Conservation (phyloP, 208 protist species). For the Wallacemonas collosoma region DNA sequence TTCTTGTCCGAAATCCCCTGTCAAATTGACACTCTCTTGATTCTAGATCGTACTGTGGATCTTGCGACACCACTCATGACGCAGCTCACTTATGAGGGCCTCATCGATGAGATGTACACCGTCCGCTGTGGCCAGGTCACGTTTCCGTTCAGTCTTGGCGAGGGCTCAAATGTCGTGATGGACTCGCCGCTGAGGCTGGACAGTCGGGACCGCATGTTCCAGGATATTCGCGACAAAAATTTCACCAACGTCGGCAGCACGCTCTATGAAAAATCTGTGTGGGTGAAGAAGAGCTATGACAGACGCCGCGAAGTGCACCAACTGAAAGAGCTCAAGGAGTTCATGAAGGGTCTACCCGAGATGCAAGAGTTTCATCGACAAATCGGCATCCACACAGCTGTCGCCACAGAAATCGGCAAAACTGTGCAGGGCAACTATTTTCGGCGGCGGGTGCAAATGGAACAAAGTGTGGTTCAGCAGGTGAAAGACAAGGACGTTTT, state of each 20-base stretch:
- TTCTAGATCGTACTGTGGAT: conserved; percentile 86
- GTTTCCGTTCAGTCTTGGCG: conserved; percentile 77
- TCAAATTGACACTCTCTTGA: conserved; percentile 71
- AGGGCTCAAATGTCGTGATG: conserved; percentile 32
- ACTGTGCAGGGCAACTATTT: conserved; percentile 66
- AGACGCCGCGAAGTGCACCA: conserved; percentile 82
- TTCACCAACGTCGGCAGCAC: conserved; percentile 69
- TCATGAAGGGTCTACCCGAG: conserved; percentile 83
- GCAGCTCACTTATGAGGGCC: conserved; percentile 90
- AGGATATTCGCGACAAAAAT: conserved; percentile 79
- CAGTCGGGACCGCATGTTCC: conserved; percentile 72
- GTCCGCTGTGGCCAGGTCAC: conserved; percentile 55
- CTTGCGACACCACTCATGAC: conserved; percentile 84
- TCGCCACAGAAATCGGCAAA: conserved; percentile 84
- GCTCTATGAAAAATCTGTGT: conserved; percentile 84
- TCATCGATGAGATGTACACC: conserved; percentile 85
- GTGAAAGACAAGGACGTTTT: conserved; percentile 66
- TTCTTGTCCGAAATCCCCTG: conserved; percentile 49
- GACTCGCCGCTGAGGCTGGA: conserved; percentile 39
- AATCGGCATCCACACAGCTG: conserved; percentile 76
- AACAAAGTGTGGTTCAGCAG: conserved; percentile 82
- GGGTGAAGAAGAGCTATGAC: conserved; percentile 89
- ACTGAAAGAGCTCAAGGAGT: conserved; percentile 87
- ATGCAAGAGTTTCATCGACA: conserved; percentile 86
- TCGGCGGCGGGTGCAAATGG: conserved; percentile 60